Conservation (phyloP, 2,329 filamentous ascomycete species). For the Trichoderma endophyticum region DNA sequence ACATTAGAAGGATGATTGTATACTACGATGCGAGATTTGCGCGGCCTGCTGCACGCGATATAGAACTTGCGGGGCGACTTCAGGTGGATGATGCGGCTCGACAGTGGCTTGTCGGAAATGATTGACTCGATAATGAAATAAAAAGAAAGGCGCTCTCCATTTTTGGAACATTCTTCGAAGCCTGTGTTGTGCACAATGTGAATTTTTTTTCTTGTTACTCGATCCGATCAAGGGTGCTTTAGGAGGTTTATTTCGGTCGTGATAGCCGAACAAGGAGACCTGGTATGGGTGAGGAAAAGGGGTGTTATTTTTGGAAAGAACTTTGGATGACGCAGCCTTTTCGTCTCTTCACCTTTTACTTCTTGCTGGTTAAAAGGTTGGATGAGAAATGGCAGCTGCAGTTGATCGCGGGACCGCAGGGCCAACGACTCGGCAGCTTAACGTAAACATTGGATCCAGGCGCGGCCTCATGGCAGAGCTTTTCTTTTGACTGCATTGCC, state of each 20-base stretch:
- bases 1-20: conserved; percentile 25
- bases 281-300: not conserved
- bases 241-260: not conserved
- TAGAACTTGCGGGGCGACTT: conserved; percentile 12
- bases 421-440: not conserved
- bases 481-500: not conserved
- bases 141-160: conserved; percentile 1
- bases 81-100: not conserved
- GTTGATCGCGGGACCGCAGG: not conserved
- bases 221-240: not conserved
- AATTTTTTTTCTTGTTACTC: not conserved
- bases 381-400: not conserved
- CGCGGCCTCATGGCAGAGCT: not conserved
- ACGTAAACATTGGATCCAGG: not conserved
- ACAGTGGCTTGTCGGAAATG: not conserved
- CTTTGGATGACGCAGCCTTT: not conserved
- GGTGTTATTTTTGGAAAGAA: not conserved
- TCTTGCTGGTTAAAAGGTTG: not conserved
- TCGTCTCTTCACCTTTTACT: not conserved
- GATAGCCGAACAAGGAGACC: not conserved
- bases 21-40: conserved; percentile 24
- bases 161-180: not conserved
- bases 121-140: conserved; percentile 7
- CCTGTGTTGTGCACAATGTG: not conserved
- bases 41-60: not conserved